Percentiles rank a stretch among this genome's conserved stretches.
Conservation (phyloP, 2,329 filamentous ascomycete species). For the Knufia fluminis region DNA sequence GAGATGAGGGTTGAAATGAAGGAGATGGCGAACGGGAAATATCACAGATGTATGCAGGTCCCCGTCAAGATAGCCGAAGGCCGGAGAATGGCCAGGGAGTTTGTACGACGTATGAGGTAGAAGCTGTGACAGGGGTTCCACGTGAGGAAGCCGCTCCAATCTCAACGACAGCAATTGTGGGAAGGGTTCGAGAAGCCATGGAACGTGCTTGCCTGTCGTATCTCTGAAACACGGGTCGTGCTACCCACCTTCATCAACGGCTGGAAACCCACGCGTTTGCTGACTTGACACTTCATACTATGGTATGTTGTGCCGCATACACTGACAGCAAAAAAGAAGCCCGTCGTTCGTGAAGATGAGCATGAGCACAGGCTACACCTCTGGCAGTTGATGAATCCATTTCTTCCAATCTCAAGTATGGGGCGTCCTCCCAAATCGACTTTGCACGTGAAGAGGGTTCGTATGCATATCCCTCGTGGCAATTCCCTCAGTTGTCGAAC, state of each 20-base stretch:
- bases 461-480: slow-evolving; percentile 1
- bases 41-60: background rate
- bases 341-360: too few relatives aligned
- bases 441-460: background rate
- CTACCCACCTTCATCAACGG: background rate
- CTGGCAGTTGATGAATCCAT: background rate
- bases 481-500: background rate
- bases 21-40: too few relatives aligned
- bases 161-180: background rate
- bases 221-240: slow-evolving; percentile 7
- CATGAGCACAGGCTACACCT: background rate
- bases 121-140: background rate
- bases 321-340: background rate
- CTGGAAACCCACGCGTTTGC: background rate
- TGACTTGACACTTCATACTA: background rate
- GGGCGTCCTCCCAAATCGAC: background rate
- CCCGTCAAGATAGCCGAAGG: background rate
- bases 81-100: background rate
- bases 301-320: background rate
- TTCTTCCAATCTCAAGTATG: background rate
- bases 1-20: too few relatives aligned
- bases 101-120: background rate
- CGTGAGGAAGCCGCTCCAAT: background rate
- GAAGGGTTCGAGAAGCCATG: slow-evolving; percentile 3
- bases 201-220: background rate